Evolutionary conservation across 495 filamentous ascomycete species (phyloP).

Genomic region (Penicillium salamii): DNA sequence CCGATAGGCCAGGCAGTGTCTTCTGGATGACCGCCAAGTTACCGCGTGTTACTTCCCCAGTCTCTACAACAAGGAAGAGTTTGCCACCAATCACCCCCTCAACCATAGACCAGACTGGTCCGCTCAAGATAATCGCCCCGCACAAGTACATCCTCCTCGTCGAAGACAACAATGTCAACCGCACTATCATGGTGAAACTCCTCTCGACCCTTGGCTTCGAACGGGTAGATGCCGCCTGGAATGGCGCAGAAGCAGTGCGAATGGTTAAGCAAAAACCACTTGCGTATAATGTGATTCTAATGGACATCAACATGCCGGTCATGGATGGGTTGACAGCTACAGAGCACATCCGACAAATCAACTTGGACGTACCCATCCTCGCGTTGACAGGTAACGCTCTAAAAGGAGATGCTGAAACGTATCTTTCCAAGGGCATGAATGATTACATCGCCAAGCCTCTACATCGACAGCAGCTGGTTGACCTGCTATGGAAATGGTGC

Average conservation of each 20-base stretch:
- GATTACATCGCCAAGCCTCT: slow-evolving; percentile 63
- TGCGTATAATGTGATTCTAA: slow-evolving; percentile 53
- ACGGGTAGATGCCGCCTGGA: slow-evolving; percentile 49
- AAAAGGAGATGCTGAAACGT: slow-evolving; percentile 56
- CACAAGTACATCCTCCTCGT: slow-evolving; percentile 53
- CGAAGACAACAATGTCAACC: slow-evolving; percentile 63
- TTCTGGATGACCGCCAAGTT: slow-evolving; percentile 60
- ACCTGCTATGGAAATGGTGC: slow-evolving; percentile 38
- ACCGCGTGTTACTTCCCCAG: slow-evolving; percentile 30
- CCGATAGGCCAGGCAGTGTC: slow-evolving; percentile 49
- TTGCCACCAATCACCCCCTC: neutral
- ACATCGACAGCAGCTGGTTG: slow-evolving; percentile 41
- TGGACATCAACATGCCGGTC: slow-evolving; percentile 72
- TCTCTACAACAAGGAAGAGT: neutral
- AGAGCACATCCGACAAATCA: slow-evolving; percentile 54
- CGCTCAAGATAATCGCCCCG: slow-evolving; percentile 32
- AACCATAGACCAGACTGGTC: slow-evolving; percentile 9
- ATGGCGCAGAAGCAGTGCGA: slow-evolving; percentile 56
- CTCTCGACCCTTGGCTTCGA: slow-evolving; percentile 53
- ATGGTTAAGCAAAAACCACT: slow-evolving; percentile 48
- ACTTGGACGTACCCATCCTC: slow-evolving; percentile 53
- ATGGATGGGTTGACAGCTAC: slow-evolving; percentile 68
- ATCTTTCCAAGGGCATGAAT: slow-evolving; percentile 60
- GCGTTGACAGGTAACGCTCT: slow-evolving; percentile 65
- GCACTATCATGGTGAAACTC: slow-evolving; percentile 60